Evolutionary conservation across 495 filamentous ascomycete genomes (phyloP), one percentile per base, ranked within the genome.

Genomic region (Xylaria flabelliformis): DNA sequence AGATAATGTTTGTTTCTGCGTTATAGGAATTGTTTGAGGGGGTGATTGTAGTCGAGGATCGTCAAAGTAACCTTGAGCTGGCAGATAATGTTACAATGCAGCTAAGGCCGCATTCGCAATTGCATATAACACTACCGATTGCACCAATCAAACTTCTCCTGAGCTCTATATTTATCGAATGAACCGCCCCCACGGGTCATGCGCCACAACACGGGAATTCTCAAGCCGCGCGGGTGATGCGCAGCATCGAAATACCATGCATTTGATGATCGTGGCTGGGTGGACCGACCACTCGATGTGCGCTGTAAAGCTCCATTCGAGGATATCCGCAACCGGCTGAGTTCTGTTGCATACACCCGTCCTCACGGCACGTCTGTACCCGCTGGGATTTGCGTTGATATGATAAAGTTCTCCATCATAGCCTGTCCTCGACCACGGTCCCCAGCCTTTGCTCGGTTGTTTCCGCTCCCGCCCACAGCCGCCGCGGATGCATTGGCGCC

Each of bases 331-430:
- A 61, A 72, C 70, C 36, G 70, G 32, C 29, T 59, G 5, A 13
- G n/a, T 67, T 61, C 26, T 53, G 51, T 53, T 51, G 62, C 62
- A 65, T 66, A 46, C 3, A 50, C 59, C 26, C 51, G 66, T 26
- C 29, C 36, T 79, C 73, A 79, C 34, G 74, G 74, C 56, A 73
- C 76, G n/a, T 74, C 79, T 36, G 51, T 81, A 65, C 76, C 80
- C 51, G 81, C 82, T 26, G 84, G 86, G 67, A 88, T 80, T 77
- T 94, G 92, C 13, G 91, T 94, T 10, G 86, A 89, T 17, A 89
- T 88, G 59, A 97, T 95, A 92, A 94, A 97, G 78, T 94, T 93
- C 85, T 98, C 94, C 91, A 98, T 93, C 86, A 94, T 89, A 67
- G 91, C 91, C 76, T 94, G 91, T 39, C 92, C 91, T 17, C 78